A percentile compares a stretch with the other conserved stretches of the same genome.
phyloP scores from a whole-genome alignment of 2,329 filamentous ascomycete species.

The Allantophomopsis cytisporea region DNA sequence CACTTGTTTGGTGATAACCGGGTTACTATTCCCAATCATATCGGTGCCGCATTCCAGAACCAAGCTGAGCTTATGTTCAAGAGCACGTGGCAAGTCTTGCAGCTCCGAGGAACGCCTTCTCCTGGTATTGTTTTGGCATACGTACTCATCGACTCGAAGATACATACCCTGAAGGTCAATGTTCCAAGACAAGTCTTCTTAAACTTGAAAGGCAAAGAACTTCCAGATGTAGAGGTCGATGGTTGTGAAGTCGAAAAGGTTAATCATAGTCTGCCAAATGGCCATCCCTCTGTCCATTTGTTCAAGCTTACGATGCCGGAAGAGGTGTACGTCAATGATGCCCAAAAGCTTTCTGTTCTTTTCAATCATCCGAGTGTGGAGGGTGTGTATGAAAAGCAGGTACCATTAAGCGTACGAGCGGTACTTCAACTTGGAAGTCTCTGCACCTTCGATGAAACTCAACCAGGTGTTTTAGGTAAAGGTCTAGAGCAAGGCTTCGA shows the following conservation, averaged over 20 bases:
- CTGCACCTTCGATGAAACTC: conserved; percentile 85
- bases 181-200: conserved; percentile 84
- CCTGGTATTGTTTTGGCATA: conserved; percentile 81
- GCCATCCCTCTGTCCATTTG: conserved; percentile 83
- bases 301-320: conserved; percentile 90
- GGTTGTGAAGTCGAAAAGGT: conserved; percentile 88
- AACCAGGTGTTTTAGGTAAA: conserved; percentile 81
- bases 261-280: conserved; percentile 85
- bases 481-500: conserved; percentile 93
- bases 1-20: conserved; percentile 87
- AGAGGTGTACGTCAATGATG: conserved; percentile 72
- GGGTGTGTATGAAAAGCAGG: conserved; percentile 89
- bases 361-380: conserved; percentile 93
- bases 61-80: conserved; percentile 84
- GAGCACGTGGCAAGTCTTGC: conserved; percentile 89
- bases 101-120: conserved; percentile 68
- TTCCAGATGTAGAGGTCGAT: conserved; percentile 78
- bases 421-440: conserved; percentile 80
- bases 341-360: conserved; percentile 66
- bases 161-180: conserved; percentile 77
- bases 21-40: conserved; percentile 47
- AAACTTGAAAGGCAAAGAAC: conserved; percentile 75
- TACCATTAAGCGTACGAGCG: conserved; percentile 76
- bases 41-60: conserved; percentile 68
- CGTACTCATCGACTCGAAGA: conserved; percentile 84